phyloP scores from a whole-genome alignment of 345 rosid genomes.

The Gossypium turneri region DNA sequence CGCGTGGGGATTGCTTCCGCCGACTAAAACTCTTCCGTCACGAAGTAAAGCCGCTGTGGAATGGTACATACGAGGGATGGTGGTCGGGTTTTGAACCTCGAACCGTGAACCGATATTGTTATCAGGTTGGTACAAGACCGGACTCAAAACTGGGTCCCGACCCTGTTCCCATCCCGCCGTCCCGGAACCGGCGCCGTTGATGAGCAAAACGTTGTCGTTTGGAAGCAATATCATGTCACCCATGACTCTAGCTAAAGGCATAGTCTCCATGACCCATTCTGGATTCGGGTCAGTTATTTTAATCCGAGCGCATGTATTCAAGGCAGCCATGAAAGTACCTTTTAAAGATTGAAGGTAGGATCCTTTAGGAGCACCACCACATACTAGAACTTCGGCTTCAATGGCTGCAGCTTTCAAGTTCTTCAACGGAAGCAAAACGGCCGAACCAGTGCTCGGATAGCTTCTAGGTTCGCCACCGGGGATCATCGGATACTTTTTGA shows the following conservation, averaged over 20 bases:
- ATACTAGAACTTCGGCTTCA: background rate
- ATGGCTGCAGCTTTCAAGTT: background rate
- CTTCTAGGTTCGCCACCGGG: background rate
- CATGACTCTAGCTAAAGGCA: conserved; percentile 55
- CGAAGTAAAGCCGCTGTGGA: conserved; percentile 65
- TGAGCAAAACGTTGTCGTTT: conserved; percentile 18
- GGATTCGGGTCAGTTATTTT: background rate
- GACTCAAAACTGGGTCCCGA: background rate
- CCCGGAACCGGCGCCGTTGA: background rate
- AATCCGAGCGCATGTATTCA: conserved; percentile 23
- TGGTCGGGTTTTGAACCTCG: conserved; percentile 39
- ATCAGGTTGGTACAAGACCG: conserved; percentile 42
- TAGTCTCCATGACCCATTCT: background rate
- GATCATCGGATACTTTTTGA: background rate
- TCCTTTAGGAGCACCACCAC: background rate
- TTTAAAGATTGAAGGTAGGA: background rate
- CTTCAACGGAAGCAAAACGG: background rate
- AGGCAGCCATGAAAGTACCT: background rate
- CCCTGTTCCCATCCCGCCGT: background rate
- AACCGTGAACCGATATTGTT: conserved; percentile 37
- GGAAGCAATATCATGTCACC: conserved; percentile 82
- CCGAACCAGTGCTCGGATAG: background rate
- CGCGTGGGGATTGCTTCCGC: conserved; percentile 75
- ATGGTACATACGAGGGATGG: conserved; percentile 79
- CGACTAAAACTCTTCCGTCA: conserved; percentile 72